Conservation (phyloP, 2,329 filamentous ascomycete genomes). For the Mycocentrospora acerina region DNA sequence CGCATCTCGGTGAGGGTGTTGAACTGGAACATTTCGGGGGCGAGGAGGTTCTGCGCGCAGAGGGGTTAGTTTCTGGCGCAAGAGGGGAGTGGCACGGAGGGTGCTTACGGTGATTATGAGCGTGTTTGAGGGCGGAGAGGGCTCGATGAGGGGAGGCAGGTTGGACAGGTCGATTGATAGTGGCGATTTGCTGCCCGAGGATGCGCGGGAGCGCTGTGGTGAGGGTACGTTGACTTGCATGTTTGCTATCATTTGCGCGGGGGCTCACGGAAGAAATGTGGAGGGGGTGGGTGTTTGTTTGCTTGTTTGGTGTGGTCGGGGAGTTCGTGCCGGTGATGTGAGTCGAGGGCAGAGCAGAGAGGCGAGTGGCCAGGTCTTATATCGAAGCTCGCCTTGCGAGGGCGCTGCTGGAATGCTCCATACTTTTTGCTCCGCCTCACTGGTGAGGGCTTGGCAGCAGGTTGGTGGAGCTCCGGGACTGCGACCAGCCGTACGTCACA, state of each 20-base stretch:
- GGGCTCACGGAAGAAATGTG: conserved; percentile 6
- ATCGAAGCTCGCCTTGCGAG: conserved; percentile 17
- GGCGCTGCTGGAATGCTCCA: conserved; percentile 5
- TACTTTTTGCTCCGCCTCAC: conserved; percentile 8
- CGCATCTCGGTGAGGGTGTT: conserved; percentile 74
- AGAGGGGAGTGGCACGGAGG: not conserved
- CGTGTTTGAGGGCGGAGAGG: conserved; percentile 79
- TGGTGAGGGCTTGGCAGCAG: too few species aligned
- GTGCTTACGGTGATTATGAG: conserved; percentile 69
- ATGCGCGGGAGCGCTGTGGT: conserved; percentile 37
- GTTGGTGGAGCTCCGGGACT: too few species aligned
- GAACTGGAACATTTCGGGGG: conserved; percentile 71
- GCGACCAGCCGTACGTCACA: conserved; percentile 1
- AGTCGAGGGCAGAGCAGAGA: conserved; percentile 13
- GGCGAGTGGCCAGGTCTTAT: conserved; percentile 20
- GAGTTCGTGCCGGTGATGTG: too few species aligned
- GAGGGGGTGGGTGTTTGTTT: conserved; percentile 5
- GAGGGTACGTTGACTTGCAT: conserved; percentile 36
- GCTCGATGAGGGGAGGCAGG: conserved; percentile 68
- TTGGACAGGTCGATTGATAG: conserved; percentile 74
- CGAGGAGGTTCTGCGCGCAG: conserved; percentile 62
- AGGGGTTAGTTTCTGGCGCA: conserved; percentile 17
- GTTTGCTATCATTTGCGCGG: conserved; percentile 20
- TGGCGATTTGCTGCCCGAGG: conserved; percentile 45
- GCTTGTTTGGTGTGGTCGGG: too few species aligned